Base-by-base conservation (phyloP, 2,329 filamentous ascomycete genomes). In the Sporothrix inflata region DNA sequence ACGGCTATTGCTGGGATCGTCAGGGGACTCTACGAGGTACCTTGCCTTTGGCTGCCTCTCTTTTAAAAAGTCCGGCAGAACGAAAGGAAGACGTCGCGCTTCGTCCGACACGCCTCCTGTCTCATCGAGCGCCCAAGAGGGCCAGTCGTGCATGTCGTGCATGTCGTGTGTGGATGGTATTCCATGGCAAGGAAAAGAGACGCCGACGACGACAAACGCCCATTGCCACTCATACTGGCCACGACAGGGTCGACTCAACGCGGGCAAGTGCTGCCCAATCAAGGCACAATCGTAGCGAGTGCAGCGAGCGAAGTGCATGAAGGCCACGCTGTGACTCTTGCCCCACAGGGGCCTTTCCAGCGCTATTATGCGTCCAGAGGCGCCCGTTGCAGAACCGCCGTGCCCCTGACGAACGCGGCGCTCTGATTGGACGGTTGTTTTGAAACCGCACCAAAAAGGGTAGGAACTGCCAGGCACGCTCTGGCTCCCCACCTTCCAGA, bases 111-210 rank as follows among this genome's bases (percentile, higher is more conserved):
- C 69, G 19, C 40, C 55, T 51, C 42, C 69, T 65, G 69, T 71
- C 69, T 71, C 69, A 65, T 42, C 57, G 30, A 21, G n/a, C 69
- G 57, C 69, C 57, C 45, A 55, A 53, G 19, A 47, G 14, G 21
- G 24, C 57, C 30, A 65, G 30, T 70, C 55, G 42, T 40, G 40
- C 40, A 38, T 27, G 24, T 16, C 11, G 45, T 19, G 16, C 6
- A 6, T 6, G 16, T 4, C 12, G 3, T 60, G 55, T 19, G 14
- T 38, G 34, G 30, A 40, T 9, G 30, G 53, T 16, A 57, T 4
- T 7, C 21, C 16, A 21, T 16, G 16, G 16, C 4, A 8, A 3
- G 30, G 55, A 38, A 16, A 34, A 12, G 21, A 57, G 24, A 57
- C 24, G 14, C 12, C 8, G 57, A 19, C 14, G 11, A 21, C 19